Conservation (phyloP, 1,284 basidiomycete species). For the Sphagnurus paluster region DNA sequence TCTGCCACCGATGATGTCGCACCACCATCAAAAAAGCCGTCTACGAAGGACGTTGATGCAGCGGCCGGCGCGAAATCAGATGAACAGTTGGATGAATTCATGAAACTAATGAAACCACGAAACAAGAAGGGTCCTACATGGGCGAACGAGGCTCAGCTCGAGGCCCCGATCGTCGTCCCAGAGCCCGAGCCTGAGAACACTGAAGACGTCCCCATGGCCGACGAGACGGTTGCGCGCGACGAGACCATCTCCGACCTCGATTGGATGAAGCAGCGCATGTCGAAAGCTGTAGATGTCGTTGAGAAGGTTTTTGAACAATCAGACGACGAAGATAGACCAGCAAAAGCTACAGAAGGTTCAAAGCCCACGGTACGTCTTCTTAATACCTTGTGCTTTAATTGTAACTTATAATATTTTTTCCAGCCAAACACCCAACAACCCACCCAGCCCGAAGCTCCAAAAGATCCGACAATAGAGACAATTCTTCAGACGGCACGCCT, state of each 20-base stretch:
- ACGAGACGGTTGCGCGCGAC: constrained; percentile 22
- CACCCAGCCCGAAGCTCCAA: constrained; percentile 25
- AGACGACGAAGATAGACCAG: constrained; percentile 46
- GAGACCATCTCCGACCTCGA: constrained; percentile 63
- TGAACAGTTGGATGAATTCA: constrained; percentile 54
- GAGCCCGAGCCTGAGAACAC: neutral
- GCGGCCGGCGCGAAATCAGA: constrained; percentile 28
- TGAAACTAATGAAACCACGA: constrained; percentile 64
- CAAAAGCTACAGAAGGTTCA: neutral
- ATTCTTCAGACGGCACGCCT: constrained; percentile 82
- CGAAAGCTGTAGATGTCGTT: constrained; percentile 42
- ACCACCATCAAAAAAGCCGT: constrained; percentile 5
- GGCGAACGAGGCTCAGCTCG: constrained; percentile 52
- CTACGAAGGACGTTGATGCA: constrained; percentile 16
- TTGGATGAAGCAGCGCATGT: constrained; percentile 73
- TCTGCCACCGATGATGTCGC: constrained; percentile 33
- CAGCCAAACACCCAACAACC: constrained; percentile 1
- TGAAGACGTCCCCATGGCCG: constrained; percentile 16
- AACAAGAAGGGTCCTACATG: constrained; percentile 62
- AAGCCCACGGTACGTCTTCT: constrained; percentile 13
- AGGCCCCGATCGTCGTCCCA: constrained; percentile 14
- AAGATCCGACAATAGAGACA: constrained; percentile 54
- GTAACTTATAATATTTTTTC: neutral
- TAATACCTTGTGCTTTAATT: neutral
- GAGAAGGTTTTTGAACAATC: constrained; percentile 61